Percentiles rank a stretch among this genome's conserved stretches.
Conservation (phyloP, 2,329 filamentous ascomycete genomes). For the Alternaria tenuissima region DNA sequence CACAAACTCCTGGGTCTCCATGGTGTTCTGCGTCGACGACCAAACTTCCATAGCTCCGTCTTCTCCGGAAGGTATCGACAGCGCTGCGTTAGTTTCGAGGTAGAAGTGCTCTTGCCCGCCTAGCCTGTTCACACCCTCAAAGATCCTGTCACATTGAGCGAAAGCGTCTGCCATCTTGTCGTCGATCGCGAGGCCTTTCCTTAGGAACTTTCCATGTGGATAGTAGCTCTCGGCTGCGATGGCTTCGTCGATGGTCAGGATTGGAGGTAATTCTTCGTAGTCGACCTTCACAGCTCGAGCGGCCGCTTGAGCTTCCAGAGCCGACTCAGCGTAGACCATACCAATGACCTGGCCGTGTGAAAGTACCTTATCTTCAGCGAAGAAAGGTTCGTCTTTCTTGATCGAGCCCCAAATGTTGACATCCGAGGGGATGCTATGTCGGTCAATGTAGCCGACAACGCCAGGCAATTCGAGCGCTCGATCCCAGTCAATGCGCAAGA, state of each 20-base stretch:
- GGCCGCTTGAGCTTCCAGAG: conserved; percentile 78
- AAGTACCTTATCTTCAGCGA: conserved; percentile 86
- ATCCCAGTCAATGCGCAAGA: conserved; percentile 78
- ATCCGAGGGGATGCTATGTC: conserved; percentile 77
- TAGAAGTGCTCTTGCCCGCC: conserved; percentile 98
- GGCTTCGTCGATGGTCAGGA: conserved; percentile 93
- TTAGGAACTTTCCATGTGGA: conserved; percentile 78
- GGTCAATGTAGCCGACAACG: conserved; percentile 84
- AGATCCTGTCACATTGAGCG: conserved; percentile 77
- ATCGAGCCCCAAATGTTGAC: conserved; percentile 94
- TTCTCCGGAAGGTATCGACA: conserved; percentile 86
- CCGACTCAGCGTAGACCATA: conserved; percentile 81
- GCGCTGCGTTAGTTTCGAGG: conserved; percentile 85
- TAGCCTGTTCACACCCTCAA: conserved; percentile 84
- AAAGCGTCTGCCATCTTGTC: conserved; percentile 74
- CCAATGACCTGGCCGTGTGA: conserved; percentile 92
- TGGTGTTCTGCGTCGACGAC: conserved; percentile 52
- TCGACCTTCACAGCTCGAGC: conserved; percentile 84
- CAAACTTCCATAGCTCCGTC: conserved; percentile 93
- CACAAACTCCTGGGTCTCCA: conserved; percentile 67
- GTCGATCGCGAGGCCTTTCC: conserved; percentile 68
- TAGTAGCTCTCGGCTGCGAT: conserved; percentile 89
- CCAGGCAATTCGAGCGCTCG: conserved; percentile 84
- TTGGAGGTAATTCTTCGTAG: conserved; percentile 85
- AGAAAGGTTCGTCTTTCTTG: conserved; percentile 81